phyloP scores from a whole-genome alignment of 495 filamentous ascomycete genomes.

The Trichoderma virens region DNA sequence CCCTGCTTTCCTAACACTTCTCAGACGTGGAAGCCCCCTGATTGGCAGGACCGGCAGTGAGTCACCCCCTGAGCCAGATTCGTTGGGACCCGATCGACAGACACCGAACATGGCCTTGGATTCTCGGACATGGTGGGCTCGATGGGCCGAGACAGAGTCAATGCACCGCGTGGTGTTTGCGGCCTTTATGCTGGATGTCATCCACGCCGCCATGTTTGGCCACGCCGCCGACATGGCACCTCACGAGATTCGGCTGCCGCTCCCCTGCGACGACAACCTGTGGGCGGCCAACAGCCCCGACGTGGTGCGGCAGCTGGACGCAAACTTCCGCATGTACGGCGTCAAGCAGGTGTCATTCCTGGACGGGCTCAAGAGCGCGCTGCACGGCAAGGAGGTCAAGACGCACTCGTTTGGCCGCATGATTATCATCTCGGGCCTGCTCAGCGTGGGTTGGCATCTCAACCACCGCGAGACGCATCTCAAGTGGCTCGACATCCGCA shows the following conservation, averaged over 20 bases:
- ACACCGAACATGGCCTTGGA: slow-evolving; percentile 46
- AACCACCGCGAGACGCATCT: slow-evolving; percentile 91
- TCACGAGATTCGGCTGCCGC: slow-evolving; percentile 85
- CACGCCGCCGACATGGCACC: slow-evolving; percentile 95
- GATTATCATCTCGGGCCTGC: slow-evolving; percentile 87
- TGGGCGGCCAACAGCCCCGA: slow-evolving; percentile 87
- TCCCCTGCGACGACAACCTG: slow-evolving; percentile 89
- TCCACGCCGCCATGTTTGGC: slow-evolving; percentile 95
- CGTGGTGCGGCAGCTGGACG: slow-evolving; percentile 77
- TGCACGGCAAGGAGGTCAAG: slow-evolving; percentile 79
- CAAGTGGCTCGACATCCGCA: slow-evolving; percentile 63
- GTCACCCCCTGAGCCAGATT: slow-evolving; percentile 67
- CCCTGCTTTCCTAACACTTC: slow-evolving; percentile 85
- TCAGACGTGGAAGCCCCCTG: slow-evolving; percentile 85
- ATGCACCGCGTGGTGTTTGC: slow-evolving; percentile 89
- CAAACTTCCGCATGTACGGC: slow-evolving; percentile 73
- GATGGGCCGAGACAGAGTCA: slow-evolving; percentile 92
- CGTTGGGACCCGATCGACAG: slow-evolving; percentile 34
- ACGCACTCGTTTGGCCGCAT: slow-evolving; percentile 92
- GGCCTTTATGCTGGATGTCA: slow-evolving; percentile 89
- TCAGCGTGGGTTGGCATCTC: slow-evolving; percentile 94
- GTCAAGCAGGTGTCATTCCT: slow-evolving; percentile 80
- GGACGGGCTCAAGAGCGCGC: slow-evolving; percentile 79
- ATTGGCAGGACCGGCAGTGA: slow-evolving; percentile 85
- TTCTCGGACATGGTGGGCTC: slow-evolving; percentile 83